These are phyloP conservation scores for Dictyostelium capitatum DNA, from an alignment of 78 protist genomes.

Conservation along the genomic window DNA sequence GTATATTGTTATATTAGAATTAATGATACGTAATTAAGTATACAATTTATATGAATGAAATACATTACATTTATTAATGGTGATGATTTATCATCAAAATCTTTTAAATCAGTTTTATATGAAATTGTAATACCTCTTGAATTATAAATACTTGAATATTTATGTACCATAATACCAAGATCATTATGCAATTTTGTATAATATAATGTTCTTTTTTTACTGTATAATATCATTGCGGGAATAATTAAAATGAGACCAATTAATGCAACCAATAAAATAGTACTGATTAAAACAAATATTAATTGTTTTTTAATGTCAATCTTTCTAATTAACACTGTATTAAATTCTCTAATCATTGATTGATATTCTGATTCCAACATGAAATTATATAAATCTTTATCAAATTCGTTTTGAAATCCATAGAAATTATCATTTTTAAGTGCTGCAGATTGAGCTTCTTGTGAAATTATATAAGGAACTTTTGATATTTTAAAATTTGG, in stretches of 20 bases:
- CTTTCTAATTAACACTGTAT: neutral
- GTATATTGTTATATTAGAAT: neutral
- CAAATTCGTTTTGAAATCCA: neutral
- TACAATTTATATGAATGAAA: neutral
- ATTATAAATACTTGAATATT: slow-evolving; percentile 2
- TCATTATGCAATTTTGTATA: neutral
- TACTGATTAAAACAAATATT: neutral
- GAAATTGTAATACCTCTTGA: slow-evolving; percentile 7
- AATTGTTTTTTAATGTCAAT: slow-evolving; percentile 6
- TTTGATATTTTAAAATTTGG: neutral
- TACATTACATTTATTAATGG: slow-evolving; percentile 9
- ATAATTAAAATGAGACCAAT: slow-evolving; percentile 13
- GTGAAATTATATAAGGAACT: neutral
- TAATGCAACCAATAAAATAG: neutral
- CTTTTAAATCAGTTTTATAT: neutral
- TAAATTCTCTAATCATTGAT: slow-evolving; percentile 13
- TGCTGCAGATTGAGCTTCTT: neutral
- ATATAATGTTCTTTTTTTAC: neutral
- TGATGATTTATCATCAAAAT: neutral
- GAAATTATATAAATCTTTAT: neutral
- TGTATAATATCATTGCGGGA: neutral
- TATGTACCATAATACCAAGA: neutral
- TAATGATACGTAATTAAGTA: too few relatives aligned
- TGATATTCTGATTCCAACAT: neutral
- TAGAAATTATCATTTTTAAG: neutral